Base-by-base conservation (phyloP, 2,329 filamentous ascomycete species). In the Sarocladiaceae sp. region DNA sequence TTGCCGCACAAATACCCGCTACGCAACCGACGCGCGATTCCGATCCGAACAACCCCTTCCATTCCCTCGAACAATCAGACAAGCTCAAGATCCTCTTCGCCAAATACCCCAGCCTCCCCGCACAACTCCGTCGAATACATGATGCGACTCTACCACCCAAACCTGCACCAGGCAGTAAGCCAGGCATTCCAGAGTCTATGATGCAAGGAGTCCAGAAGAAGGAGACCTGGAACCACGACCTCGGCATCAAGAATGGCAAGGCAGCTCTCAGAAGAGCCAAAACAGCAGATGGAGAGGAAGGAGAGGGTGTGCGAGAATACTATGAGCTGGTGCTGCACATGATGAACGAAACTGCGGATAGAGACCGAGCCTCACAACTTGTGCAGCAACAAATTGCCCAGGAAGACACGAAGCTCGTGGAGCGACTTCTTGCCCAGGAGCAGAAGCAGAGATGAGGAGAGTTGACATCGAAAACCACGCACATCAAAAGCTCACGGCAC, bases 261-360 rank as follows among this genome's bases (percentile, higher is more conserved):
- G 71, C 75, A 18, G 76, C 75, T 13, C 66, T 87, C 53, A 75
- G 76, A 37, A 71, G 66, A 51, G 76, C 78, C 29, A 71, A 78
- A 53, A 69, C 70, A 28, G 71, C 73, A 26, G 71, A 74, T 1
- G 73, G 76, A n/a, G 74, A 77, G 57, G 77, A 77, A 53, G 80
- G 80, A 26, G 80, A 84, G 57, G 82, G 72, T 4, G 70, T 87
- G 26, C 70, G 77, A 50, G 83, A 85, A 64, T 87, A 83, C 59
- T 78, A 76, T 44, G 78, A 80, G 55, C 67, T 85, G 20, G 73
- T 86, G 17, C 60, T 77, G 46, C 70, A 75, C 52, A 64, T 83
- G 29, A 67, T 83, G 52, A 65, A 67, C 39, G 63, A 66, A 39
- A 17, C n/a, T 12, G 42, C 36, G 46, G 29, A 33, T 7, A 58